Conservation (phyloP, 2,329 filamentous ascomycete species). For the Botryosphaeria agaves region DNA sequence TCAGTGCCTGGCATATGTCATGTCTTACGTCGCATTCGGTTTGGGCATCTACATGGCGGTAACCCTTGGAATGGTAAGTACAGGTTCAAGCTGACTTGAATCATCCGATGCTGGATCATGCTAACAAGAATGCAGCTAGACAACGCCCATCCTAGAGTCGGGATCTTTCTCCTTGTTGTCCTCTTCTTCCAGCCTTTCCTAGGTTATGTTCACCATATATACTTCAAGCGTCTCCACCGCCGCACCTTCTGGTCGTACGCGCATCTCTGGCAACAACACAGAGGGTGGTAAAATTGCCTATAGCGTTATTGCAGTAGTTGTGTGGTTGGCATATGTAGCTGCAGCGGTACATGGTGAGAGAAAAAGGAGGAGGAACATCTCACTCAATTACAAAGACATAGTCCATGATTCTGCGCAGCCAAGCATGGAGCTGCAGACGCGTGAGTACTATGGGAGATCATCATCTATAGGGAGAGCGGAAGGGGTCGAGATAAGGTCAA, state of each 20-base stretch:
- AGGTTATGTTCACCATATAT: constrained; percentile 24
- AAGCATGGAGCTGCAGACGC: no score
- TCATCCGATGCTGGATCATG: no score
- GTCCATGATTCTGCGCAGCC: no score
- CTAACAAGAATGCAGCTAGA: constrained; percentile 11
- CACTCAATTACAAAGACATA: no score
- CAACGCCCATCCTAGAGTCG: constrained; percentile 24
- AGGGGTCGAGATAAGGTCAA: no score
- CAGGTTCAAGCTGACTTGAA: no score
- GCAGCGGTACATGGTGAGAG: constrained; percentile 8
- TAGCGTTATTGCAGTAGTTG: constrained; percentile 29
- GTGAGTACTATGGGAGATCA: no score
- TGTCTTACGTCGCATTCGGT: constrained; percentile 23
- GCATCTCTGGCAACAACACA: constrained; percentile 13
- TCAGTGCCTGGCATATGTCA: constrained; percentile 20
- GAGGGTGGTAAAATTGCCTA: constrained; percentile 28
- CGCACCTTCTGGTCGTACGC: background rate
- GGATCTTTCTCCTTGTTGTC: constrained; percentile 22
- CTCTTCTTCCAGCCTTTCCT: constrained; percentile 25
- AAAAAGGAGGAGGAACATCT: no score
- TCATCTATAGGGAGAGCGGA: no score
- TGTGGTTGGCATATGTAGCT: constrained; percentile 25
- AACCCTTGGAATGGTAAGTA: background rate
- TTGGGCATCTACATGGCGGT: constrained; percentile 26
- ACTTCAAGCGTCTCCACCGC: background rate